A percentile compares a stretch with the other conserved stretches of the same genome.
Evolutionary conservation across 2,329 filamentous ascomycete species (phyloP).

Genomic region (Epichloe elymi): DNA sequence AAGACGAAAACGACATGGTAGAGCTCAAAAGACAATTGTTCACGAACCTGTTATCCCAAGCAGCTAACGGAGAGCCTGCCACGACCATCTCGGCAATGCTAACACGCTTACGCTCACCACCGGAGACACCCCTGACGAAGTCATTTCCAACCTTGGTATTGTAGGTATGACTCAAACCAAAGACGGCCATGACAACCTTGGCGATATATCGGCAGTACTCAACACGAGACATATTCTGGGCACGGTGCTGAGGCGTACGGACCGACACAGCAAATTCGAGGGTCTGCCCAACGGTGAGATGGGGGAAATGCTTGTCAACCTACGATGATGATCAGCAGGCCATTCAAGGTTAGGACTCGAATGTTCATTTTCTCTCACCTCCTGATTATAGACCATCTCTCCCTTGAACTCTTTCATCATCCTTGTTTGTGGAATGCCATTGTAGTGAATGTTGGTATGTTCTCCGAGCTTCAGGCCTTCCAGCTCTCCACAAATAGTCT

Average conservation of each 20-base stretch:
- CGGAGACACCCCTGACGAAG: constrained; percentile 57
- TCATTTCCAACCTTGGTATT: constrained; percentile 66
- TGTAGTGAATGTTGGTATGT: constrained; percentile 44
- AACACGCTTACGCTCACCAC: constrained; percentile 66
- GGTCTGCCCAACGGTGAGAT: constrained; percentile 63
- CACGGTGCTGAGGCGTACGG: constrained; percentile 51
- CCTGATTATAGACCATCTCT: constrained; percentile 62
- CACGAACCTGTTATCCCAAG: constrained; percentile 54
- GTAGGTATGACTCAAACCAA: constrained; percentile 59
- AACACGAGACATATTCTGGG: constrained; percentile 46
- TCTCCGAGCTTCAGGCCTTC: constrained; percentile 41
- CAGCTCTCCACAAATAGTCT: constrained; percentile 46
- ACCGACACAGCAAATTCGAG: constrained; percentile 59
- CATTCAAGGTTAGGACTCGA: neutral
- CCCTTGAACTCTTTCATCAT: constrained; percentile 50
- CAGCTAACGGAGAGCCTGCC: constrained; percentile 39
- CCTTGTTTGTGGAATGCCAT: constrained; percentile 39
- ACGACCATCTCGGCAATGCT: constrained; percentile 69
- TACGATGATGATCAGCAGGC: constrained; percentile 14
- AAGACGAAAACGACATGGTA: neutral
- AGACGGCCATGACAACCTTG: constrained; percentile 55
- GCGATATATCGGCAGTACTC: constrained; percentile 51
- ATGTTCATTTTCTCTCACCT: constrained; percentile 25
- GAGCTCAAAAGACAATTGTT: neutral
- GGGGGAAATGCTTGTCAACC: constrained; percentile 60